phyloP scores from a whole-genome alignment of 768 basidiomycete species.

The Ramaria rubella region DNA sequence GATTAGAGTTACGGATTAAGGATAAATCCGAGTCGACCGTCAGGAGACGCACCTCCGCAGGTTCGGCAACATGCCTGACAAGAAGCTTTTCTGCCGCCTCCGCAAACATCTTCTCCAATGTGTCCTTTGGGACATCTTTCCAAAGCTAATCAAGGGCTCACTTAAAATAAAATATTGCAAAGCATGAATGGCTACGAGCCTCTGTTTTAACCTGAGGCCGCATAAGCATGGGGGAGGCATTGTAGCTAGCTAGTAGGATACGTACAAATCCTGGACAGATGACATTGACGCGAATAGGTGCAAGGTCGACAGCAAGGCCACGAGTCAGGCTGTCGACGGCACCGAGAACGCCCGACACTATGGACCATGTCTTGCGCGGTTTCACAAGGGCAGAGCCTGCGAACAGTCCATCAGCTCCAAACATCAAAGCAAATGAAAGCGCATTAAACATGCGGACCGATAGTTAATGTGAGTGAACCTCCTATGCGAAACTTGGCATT shows the following conservation, averaged over 20 bases:
- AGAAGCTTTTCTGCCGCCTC: slow-evolving; percentile 4
- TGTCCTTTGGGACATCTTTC: slow-evolving; percentile 8
- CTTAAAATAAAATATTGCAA: neutral
- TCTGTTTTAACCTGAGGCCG: slow-evolving; percentile 10
- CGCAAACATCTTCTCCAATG: slow-evolving; percentile 1
- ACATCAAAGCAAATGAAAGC: neutral
- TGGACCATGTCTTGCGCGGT: slow-evolving; percentile 11
- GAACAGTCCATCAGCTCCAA: neutral
- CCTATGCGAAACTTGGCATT: slow-evolving; percentile 9
- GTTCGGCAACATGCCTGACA: slow-evolving; percentile 10
- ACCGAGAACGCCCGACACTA: slow-evolving; percentile 13
- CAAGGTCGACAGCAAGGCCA: slow-evolving; percentile 16
- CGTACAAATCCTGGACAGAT: slow-evolving; percentile 15
- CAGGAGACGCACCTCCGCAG: slow-evolving; percentile 10
- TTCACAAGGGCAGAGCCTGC: slow-evolving; percentile 11
- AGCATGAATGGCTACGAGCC: neutral
- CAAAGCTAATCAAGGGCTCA: slow-evolving; percentile 10
- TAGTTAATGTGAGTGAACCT: slow-evolving; percentile 13
- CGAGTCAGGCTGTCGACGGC: slow-evolving; percentile 14
- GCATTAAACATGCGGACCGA: slow-evolving; percentile 4
- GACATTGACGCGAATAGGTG: slow-evolving; percentile 16
- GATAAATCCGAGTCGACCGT: neutral
- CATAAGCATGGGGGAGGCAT: neutral
- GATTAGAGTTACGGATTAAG: neutral
- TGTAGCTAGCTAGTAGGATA: neutral